These are phyloP conservation scores for Podospora conica DNA, from an alignment of 495 filamentous ascomycete genomes.

Conservation along the genomic window DNA sequence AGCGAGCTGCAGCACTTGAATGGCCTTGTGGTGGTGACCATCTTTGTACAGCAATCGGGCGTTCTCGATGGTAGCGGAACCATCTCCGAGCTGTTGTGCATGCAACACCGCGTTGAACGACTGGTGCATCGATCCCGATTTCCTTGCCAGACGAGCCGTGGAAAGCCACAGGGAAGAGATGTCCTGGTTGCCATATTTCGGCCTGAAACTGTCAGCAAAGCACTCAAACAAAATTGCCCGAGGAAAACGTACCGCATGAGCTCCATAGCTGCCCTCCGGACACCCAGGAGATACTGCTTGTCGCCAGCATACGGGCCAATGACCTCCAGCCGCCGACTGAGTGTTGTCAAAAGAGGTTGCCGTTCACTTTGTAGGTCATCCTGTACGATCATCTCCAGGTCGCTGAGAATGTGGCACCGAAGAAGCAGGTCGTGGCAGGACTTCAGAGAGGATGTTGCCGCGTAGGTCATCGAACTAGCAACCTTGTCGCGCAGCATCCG, in stretches of 20 bases:
- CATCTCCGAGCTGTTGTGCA: slow-evolving; percentile 75
- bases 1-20: slow-evolving; percentile 78
- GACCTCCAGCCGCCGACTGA: slow-evolving; percentile 72
- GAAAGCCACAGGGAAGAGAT: slow-evolving; percentile 81
- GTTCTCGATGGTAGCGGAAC: slow-evolving; percentile 85
- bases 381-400: slow-evolving; percentile 73
- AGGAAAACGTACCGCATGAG: slow-evolving; percentile 49
- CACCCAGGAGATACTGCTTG: slow-evolving; percentile 89
- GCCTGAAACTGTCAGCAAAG: slow-evolving; percentile 35
- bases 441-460: slow-evolving; percentile 70
- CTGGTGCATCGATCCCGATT: slow-evolving; percentile 70
- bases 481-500: slow-evolving; percentile 61
- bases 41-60: slow-evolving; percentile 90
- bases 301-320: slow-evolving; percentile 81
- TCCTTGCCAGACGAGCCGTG: slow-evolving; percentile 79
- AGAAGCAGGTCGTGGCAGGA: slow-evolving; percentile 76
- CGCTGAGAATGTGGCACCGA: slow-evolving; percentile 77
- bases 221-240: neutral
- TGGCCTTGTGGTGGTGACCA: slow-evolving; percentile 89
- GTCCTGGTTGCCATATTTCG: slow-evolving; percentile 53
- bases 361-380: slow-evolving; percentile 35
- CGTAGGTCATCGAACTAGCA: slow-evolving; percentile 63
- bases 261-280: slow-evolving; percentile 81
- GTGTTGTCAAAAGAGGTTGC: slow-evolving; percentile 46
- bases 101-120: slow-evolving; percentile 91